These are phyloP conservation scores for Colletotrichum liriopes DNA, from an alignment of 2,329 filamentous ascomycete species.

Conservation along the genomic window DNA sequence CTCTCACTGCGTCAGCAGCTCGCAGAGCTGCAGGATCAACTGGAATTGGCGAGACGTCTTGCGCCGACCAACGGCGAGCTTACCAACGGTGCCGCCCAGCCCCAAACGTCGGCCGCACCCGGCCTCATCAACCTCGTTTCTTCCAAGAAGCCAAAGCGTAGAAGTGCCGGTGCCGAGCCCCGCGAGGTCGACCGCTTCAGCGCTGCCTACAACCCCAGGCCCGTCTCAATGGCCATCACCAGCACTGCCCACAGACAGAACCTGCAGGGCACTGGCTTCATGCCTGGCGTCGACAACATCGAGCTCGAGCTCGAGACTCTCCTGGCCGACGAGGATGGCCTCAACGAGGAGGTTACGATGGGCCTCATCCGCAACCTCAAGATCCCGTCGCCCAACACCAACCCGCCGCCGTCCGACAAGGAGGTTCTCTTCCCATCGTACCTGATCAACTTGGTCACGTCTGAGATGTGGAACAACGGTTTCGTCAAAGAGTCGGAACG, in stretches of 20 bases:
- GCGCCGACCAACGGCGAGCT: conserved; percentile 79
- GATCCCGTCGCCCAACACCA: conserved; percentile 90
- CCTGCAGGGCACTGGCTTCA: conserved; percentile 82
- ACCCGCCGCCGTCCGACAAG: conserved; percentile 94
- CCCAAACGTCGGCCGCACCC: conserved; percentile 70
- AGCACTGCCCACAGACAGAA: conserved; percentile 78
- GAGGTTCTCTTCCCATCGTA: conserved; percentile 99
- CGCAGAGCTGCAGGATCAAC: conserved; percentile 89
- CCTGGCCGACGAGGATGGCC: conserved; percentile 92
- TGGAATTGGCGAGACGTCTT: conserved; percentile 87
- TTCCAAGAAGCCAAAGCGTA: conserved; percentile 95
- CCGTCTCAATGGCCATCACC: conserved; percentile 94
- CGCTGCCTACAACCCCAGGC: conserved; percentile 91
- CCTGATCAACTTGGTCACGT: conserved; percentile 98
- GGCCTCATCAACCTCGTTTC: conserved; percentile 97
- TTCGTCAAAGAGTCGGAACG: conserved; percentile 99
- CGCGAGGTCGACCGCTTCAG: conserved; percentile 93
- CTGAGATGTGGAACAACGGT: conserved; percentile 99
- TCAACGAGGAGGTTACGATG: conserved; percentile 98
- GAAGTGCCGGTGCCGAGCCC: conserved; percentile 90
- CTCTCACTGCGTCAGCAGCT: conserved; percentile 88
- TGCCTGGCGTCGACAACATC: conserved; percentile 88
- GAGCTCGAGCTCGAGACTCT: conserved; percentile 95
- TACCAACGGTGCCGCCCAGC: conserved; percentile 57
- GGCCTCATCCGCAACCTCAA: conserved; percentile 96